Percentiles rank a stretch among this genome's conserved stretches.
phyloP scores from a whole-genome alignment of 805 yeast species.

The Metschnikowia reukaufii region DNA sequence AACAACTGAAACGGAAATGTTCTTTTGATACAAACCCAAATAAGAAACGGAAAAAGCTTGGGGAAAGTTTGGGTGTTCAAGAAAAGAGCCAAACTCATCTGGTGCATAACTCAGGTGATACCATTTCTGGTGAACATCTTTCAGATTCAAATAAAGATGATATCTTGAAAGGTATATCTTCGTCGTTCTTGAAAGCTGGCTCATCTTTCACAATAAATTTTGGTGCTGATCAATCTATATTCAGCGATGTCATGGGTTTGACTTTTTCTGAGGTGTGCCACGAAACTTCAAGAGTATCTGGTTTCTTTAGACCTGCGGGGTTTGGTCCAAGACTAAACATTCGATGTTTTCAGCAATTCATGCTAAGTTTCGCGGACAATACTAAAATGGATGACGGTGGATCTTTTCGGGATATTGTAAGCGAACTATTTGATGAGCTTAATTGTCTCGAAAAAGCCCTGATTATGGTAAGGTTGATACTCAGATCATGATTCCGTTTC shows the following conservation, averaged over 20 bases:
- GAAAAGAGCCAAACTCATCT: background rate
- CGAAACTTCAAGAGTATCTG: constrained; percentile 8
- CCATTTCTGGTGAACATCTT: constrained; percentile 3
- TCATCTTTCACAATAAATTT: constrained; percentile 3
- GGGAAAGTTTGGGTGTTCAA: background rate
- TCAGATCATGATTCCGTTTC: constrained; percentile 10
- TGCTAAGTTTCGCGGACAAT: constrained; percentile 13
- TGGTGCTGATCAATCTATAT: background rate
- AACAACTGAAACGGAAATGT: constrained; percentile 1
- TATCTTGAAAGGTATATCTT: constrained; percentile 16
- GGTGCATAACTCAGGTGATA: constrained; percentile 3
- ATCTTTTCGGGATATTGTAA: background rate
- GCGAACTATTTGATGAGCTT: background rate
- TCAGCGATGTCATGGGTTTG: constrained; percentile 6
- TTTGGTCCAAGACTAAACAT: background rate
- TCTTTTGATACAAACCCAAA: background rate
- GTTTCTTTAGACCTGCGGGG: constrained; percentile 7
- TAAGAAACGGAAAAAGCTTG: background rate
- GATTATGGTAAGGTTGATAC: background rate
- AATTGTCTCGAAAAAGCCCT: background rate
- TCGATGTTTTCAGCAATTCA: constrained; percentile 2
- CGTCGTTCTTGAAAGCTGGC: constrained; percentile 16
- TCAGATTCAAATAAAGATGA: constrained; percentile 5
- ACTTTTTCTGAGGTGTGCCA: constrained; percentile 11
- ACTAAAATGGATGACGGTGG: constrained; percentile 4